Conservation (phyloP, 306 rosid species). For the Vigna trinervia region DNA sequence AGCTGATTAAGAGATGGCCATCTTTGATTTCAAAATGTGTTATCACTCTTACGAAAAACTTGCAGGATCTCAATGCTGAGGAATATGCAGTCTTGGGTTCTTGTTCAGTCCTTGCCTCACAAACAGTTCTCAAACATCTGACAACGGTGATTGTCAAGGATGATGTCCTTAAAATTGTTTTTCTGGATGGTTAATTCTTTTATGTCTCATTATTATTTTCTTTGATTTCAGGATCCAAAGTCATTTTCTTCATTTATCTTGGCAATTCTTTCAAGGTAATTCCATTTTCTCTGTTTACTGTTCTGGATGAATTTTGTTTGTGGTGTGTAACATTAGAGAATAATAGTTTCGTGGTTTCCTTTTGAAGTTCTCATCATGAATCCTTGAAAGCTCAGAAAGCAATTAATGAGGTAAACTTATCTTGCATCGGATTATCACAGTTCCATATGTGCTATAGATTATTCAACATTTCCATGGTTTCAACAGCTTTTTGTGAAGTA, state of each 20-base stretch:
- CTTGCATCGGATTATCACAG: conserved; percentile 40
- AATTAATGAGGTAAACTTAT: conserved; percentile 83
- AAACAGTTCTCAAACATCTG: conserved; percentile 92
- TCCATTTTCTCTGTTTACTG: conserved; percentile 26
- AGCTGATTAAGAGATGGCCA: conserved; percentile 97
- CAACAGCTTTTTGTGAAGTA: conserved; percentile 96
- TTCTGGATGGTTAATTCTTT: conserved; percentile 36
- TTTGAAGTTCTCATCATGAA: conserved; percentile 94
- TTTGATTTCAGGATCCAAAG: conserved; percentile 76
- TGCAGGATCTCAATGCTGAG: conserved; percentile 67
- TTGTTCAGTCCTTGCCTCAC: conserved; percentile 91
- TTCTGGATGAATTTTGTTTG: conserved; percentile 33
- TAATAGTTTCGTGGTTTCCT: conserved; percentile 44
- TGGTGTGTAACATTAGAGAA: conserved; percentile 34
- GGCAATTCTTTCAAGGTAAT: conserved; percentile 95
- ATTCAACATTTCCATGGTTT: conserved; percentile 45
- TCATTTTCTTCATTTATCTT: conserved; percentile 80
- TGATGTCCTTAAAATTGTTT: conserved; percentile 39
- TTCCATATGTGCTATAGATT: conserved; percentile 33
- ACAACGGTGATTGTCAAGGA: conserved; percentile 64
- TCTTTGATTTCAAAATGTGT: conserved; percentile 93
- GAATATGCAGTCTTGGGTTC: conserved; percentile 93
- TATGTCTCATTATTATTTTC: conserved; percentile 46
- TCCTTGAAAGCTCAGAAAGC: conserved; percentile 97
- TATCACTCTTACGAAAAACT: conserved; percentile 71